A percentile compares a stretch with the other conserved stretches of the same genome.
Evolutionary conservation across 2,329 filamentous ascomycete species (phyloP).

Genomic region (Aspergillus nomiae): DNA sequence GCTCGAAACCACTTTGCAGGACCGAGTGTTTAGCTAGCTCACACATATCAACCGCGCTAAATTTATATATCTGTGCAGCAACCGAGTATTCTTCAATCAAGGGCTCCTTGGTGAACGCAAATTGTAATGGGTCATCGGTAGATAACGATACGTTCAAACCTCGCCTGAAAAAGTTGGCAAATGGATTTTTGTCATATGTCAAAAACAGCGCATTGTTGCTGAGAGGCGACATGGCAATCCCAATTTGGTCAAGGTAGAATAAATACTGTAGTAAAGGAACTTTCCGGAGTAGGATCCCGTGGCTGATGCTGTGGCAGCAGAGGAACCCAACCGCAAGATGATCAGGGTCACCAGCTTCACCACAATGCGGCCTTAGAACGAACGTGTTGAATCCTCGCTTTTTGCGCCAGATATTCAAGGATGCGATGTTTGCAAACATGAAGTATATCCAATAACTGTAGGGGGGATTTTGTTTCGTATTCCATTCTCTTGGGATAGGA

Average conservation of each 20-base stretch:
- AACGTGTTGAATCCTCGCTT: constrained; percentile 95
- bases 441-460: constrained; percentile 99
- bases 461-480: constrained; percentile 90
- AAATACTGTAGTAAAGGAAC: constrained; percentile 94
- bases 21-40: constrained; percentile 96
- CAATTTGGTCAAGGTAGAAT: constrained; percentile 97
- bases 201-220: constrained; percentile 97
- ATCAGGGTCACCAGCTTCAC: constrained; percentile 95
- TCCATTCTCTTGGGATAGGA: constrained; percentile 84
- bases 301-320: constrained; percentile 95
- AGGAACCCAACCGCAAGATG: constrained; percentile 89
- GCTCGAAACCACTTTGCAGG: constrained; percentile 89
- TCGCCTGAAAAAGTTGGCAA: constrained; percentile 91
- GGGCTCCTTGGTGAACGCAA: constrained; percentile 97
- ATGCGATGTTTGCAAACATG: constrained; percentile 89
- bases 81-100: constrained; percentile 98
- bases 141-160: constrained; percentile 95
- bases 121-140: constrained; percentile 95
- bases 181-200: constrained; percentile 95
- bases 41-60: constrained; percentile 97
- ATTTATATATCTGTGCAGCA: constrained; percentile 96
- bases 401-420: constrained; percentile 88
- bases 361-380: constrained; percentile 87
- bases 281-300: constrained; percentile 88
- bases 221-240: constrained; percentile 98